Evolutionary conservation across 2,329 filamentous ascomycete species (phyloP), one percentile per base, ranked within the genome.

Genomic region (Diaporthe nobilis): DNA sequence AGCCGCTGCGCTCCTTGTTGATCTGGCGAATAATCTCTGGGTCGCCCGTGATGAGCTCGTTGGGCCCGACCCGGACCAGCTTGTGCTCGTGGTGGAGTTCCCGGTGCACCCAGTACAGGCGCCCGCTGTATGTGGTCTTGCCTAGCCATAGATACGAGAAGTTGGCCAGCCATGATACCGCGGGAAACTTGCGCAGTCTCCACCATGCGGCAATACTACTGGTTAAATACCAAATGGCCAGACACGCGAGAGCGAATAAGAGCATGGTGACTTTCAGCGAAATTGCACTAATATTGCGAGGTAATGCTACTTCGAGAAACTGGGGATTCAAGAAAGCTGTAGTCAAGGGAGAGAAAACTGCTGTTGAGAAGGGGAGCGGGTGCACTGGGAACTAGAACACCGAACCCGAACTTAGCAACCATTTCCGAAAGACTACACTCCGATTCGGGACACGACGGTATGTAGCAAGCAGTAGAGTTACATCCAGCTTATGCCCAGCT

Each of bases 101-200:
- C 6, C 75, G 76, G 65, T 81, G 80, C 8, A 77, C 67, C 39
- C 79, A 75, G 53, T 78, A 79, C 72, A 80, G 79, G 25, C 76
- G 77, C 42, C 81, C 81, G 42, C 74, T 80, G 39, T 60, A 67
- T 4, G 77, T 77, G 6, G 78, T 74, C 9, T 77, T 77, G 22
- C 74, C 77, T 44, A 84, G 73, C 82, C 82, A 85, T 9, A 81
- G 34, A 76, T 83, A 83, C 6, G 82, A 83, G 42, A 84, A 83
- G 13, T 81, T 81, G 15, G 80, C 81, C 2, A 80, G 74, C 17
- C 65, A 76, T 12, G 61, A 57, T 5, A 81, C 80, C 17, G 80
- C 80, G 22, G 72, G 53, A 67, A 82, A 82, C 34, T 72, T 58
- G 15, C 79, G 77, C 10, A 83, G 77, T 15, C 79, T 80, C 57